Conservation (phyloP, 2,329 filamentous ascomycete genomes). For the Seiridium unicorne region DNA sequence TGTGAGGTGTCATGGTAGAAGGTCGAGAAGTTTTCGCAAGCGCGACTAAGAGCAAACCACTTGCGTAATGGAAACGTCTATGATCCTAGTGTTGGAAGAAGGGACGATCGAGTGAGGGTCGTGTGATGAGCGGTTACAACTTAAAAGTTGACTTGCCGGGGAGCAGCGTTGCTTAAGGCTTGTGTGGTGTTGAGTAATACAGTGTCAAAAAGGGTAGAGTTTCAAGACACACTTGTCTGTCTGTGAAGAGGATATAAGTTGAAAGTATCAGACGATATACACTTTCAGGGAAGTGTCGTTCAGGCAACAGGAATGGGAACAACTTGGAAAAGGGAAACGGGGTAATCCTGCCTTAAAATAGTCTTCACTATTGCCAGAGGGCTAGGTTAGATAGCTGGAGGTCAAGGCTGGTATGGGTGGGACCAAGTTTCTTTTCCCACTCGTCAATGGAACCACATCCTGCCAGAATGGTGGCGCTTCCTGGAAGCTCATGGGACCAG, state of each 20-base stretch:
- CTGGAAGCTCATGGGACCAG: neutral
- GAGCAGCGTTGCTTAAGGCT: neutral
- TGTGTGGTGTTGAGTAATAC: neutral
- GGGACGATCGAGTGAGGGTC: neutral
- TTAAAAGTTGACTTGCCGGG: neutral
- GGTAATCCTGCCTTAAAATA: neutral
- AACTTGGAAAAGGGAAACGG: neutral
- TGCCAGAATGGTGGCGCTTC: constrained; percentile 1
- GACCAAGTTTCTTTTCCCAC: neutral
- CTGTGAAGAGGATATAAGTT: neutral
- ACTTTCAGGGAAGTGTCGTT: neutral
- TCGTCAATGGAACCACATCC: neutral
- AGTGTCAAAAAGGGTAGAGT: no score
- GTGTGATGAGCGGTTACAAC: neutral
- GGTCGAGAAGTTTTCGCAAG: neutral
- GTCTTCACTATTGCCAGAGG: neutral
- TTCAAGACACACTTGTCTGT: neutral
- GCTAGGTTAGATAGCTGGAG: neutral
- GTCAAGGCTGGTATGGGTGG: neutral
- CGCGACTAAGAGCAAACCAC: neutral
- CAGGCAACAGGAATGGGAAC: neutral
- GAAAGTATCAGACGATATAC: neutral
- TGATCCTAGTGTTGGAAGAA: neutral
- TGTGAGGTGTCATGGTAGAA: constrained; percentile 32
- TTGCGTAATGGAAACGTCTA: neutral